phyloP scores from a whole-genome alignment of 2,329 filamentous ascomycete genomes.

The Colletotrichum higginsianum region DNA sequence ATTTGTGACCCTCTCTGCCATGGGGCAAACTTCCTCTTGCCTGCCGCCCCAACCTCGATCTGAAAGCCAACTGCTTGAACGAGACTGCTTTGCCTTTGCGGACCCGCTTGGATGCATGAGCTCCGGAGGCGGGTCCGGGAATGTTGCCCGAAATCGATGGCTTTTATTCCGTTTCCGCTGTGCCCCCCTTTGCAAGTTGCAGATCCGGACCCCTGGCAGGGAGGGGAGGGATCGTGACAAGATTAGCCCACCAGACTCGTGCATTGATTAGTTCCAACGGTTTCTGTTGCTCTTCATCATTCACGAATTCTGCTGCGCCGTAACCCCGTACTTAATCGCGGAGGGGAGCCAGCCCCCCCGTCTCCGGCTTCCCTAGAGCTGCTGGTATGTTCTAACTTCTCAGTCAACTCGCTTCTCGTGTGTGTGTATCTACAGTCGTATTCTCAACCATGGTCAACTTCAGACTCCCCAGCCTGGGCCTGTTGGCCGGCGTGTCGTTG shows the following conservation, averaged over 20 bases:
- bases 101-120: not conserved
- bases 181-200: constrained; percentile 8
- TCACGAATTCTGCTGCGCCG: not conserved
- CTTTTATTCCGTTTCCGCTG: constrained; percentile 23
- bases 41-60: not conserved
- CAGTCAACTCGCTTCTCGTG: not conserved
- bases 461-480: not conserved
- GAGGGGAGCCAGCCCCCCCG: not conserved
- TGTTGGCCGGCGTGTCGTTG: not conserved
- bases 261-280: constrained; percentile 10
- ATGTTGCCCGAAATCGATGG: constrained; percentile 5
- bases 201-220: not conserved
- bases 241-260: constrained; percentile 2
- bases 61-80: not conserved
- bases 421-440: not conserved
- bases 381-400: not conserved
- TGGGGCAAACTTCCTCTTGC: too few species aligned
- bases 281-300: not conserved
- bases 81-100: too few species aligned
- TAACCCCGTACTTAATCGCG: not conserved
- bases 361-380: too few species aligned
- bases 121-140: not conserved
- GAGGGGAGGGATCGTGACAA: not conserved
- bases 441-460: constrained; percentile 1
- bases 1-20: too few species aligned